Percentiles rank a stretch among this genome's conserved stretches.
Evolutionary conservation across 306 rosid species (phyloP).

Genomic region (Prunus salicina): DNA sequence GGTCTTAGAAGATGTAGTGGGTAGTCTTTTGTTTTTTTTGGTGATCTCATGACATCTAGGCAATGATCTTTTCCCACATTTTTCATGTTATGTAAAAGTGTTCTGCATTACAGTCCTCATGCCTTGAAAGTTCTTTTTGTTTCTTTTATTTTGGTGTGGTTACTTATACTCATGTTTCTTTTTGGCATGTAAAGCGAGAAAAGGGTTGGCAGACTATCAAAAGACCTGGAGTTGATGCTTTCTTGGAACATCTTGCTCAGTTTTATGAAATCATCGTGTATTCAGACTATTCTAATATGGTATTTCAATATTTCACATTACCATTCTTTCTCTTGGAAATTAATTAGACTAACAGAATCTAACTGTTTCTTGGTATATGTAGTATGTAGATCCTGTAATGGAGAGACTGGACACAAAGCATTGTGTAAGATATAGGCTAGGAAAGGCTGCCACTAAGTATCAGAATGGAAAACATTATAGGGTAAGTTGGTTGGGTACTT

Average conservation of each 20-base stretch:
- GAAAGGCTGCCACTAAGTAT: slow-evolving; percentile 91
- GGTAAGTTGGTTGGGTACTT: slow-evolving; percentile 47
- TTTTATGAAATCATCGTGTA: slow-evolving; percentile 81
- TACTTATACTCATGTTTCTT: slow-evolving; percentile 21
- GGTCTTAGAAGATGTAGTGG: not conserved
- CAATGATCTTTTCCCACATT: not conserved
- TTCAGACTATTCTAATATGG: slow-evolving; percentile 88
- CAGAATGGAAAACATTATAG: slow-evolving; percentile 85
- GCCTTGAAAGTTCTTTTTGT: not conserved
- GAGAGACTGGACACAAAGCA: slow-evolving; percentile 89
- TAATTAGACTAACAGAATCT: slow-evolving; percentile 6
- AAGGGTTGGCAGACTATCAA: slow-evolving; percentile 97
- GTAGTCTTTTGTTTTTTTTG: not conserved
- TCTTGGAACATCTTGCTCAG: slow-evolving; percentile 92
- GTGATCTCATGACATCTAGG: not conserved
- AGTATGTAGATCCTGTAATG: slow-evolving; percentile 95
- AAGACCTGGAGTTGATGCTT: slow-evolving; percentile 97
- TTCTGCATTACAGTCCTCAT: not conserved
- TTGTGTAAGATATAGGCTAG: slow-evolving; percentile 73
- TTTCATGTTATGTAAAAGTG: not conserved
- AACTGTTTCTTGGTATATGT: slow-evolving; percentile 32
- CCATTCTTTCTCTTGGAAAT: not conserved
- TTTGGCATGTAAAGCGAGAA: slow-evolving; percentile 66
- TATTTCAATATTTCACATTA: slow-evolving; percentile 24
- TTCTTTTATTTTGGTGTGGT: not conserved